phyloP scores from a whole-genome alignment of 2,329 filamentous ascomycete genomes.

The Botrytis deweyae region DNA sequence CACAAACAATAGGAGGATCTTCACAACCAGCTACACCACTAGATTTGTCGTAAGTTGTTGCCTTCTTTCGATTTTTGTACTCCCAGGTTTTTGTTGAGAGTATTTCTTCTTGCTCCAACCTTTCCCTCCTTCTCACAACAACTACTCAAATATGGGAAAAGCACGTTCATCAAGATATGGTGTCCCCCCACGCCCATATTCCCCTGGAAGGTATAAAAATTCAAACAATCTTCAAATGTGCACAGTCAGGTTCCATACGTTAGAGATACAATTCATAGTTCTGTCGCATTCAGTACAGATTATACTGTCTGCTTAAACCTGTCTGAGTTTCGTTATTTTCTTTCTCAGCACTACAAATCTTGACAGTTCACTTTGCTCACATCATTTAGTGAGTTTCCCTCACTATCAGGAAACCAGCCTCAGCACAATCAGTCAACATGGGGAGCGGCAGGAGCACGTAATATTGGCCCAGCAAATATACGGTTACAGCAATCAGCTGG shows the following conservation, averaged over 20 bases:
- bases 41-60: constrained; percentile 61
- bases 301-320: not conserved
- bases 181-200: not conserved
- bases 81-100: constrained; percentile 17
- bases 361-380: constrained; percentile 25
- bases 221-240: not conserved
- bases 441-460: constrained; percentile 36
- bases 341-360: not conserved
- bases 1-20: constrained; percentile 59
- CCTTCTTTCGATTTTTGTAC: constrained; percentile 28
- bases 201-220: constrained; percentile 16
- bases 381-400: constrained; percentile 59
- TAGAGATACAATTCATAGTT: not conserved
- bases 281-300: not conserved
- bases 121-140: not conserved
- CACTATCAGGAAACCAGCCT: constrained; percentile 59
- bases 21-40: constrained; percentile 62
- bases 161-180: not conserved
- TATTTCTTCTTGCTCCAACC: not conserved
- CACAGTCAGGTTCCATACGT: not conserved
- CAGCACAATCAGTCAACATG: constrained; percentile 40
- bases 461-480: constrained; percentile 35
- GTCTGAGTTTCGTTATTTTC: not conserved
- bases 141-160: constrained; percentile 12
- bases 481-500: constrained; percentile 36